Base-by-base conservation (phyloP, 768 basidiomycete genomes). In the Mycena alexandri region DNA sequence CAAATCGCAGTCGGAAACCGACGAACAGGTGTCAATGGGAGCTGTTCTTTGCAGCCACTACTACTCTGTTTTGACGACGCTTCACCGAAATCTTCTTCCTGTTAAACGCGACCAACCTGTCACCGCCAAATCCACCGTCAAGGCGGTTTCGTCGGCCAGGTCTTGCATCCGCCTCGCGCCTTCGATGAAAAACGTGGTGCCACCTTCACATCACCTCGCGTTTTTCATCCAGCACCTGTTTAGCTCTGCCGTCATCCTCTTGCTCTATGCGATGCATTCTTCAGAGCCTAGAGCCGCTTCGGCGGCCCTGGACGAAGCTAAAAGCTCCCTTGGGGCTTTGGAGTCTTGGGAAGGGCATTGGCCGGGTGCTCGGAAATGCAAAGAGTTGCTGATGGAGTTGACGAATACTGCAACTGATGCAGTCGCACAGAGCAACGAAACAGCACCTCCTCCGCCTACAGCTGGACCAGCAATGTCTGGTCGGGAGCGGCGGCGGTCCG, bases 171-270 rank as follows among this genome's bases (percentile, higher is more conserved):
- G 89, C 29, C 87, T 95, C 24, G 94, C 94, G 3, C 91, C 93
- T 43, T 92, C 93, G 4, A 92, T 95, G 83, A 92, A 88, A 75
- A 89, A 92, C 72, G 87, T 90, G 52, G 93, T 95, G 2, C 93
- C 94, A 11, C 85, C 92, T 14, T 95, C 94, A 16, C 93, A 94
- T 72, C 93, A 94, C 76, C 85, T 95, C 48, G 93, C 93, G 5
- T 93, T 94, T 79, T 94, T 92, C 84, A 93, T 95, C 46, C 94
- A 96, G 72, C 93, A 93, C 71, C 83, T 95, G 24, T 95, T 95
- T 82, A 94, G 93, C 74, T 95, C 92, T 42, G 92, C 93, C 2
- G 93, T 94, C 64, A 93, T 96, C 75, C 89, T 94, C 62, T 79
- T 95, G 59, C 82, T 96, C 9, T 94, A 90, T 75, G 91, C 94